These are phyloP conservation scores for Tylopilus vinaceipallidus DNA, from an alignment of 768 basidiomycete genomes.

Conservation along the genomic window DNA sequence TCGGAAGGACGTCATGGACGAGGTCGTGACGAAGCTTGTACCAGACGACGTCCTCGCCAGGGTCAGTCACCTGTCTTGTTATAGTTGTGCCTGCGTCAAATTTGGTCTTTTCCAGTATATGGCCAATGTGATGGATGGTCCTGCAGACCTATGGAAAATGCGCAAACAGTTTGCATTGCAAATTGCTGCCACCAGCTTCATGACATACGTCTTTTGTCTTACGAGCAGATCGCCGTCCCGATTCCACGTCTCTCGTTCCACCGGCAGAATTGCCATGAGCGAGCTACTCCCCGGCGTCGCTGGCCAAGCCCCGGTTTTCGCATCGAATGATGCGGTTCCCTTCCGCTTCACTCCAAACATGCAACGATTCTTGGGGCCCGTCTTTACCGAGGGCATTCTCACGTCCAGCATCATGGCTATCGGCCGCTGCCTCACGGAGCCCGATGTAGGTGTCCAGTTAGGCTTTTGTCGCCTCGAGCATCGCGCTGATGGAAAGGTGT, in stretches of 20 bases:
- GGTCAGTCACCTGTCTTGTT: constrained; percentile 41
- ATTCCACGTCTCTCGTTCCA: constrained; percentile 86
- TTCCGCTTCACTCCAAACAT: constrained; percentile 98
- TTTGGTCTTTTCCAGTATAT: constrained; percentile 65
- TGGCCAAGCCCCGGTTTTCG: constrained; percentile 58
- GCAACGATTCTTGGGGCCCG: constrained; percentile 87
- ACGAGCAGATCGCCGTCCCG: constrained; percentile 80
- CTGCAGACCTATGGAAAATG: constrained; percentile 92
- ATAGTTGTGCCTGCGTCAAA: not conserved
- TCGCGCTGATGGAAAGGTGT: not conserved
- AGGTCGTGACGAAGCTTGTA: constrained; percentile 81
- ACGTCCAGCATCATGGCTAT: constrained; percentile 89
- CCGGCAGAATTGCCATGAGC: constrained; percentile 89
- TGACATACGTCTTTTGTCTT: constrained; percentile 85
- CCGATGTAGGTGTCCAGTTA: constrained; percentile 59
- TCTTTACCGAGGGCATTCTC: constrained; percentile 87
- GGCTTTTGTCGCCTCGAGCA: not conserved
- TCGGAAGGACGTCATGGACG: constrained; percentile 86
- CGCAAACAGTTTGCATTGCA: constrained; percentile 95
- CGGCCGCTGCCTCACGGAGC: constrained; percentile 84
- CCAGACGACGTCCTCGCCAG: constrained; percentile 85
- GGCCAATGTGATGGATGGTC: constrained; percentile 77
- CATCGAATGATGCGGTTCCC: constrained; percentile 84
- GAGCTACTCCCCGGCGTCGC: constrained; percentile 77
- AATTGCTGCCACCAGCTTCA: constrained; percentile 84